Base-by-base conservation (phyloP, 768 basidiomycete species). In the Amanita molliuscula region DNA sequence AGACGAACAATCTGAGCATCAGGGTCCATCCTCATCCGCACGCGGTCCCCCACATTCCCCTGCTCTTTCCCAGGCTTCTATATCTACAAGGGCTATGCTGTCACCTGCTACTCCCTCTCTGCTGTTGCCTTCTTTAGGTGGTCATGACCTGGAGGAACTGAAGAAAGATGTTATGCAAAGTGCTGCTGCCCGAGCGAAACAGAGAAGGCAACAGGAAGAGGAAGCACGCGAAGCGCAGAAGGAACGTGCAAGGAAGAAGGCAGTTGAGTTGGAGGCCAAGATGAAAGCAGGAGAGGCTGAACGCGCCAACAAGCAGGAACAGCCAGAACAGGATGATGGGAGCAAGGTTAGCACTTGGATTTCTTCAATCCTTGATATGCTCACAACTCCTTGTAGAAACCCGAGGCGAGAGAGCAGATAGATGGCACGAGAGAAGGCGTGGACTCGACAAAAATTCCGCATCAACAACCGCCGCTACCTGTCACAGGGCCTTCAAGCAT, bases 121-220 rank as follows among this genome's bases (percentile, higher is more conserved):
- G 16, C 47, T 66, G 10, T 59, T 70, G 20, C 67, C 72, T 21
- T 59, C 59, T 33, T 49, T 70, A 6, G 59, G 61, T 21, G 61
- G 69, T 2, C 59, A 67, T 29, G 79, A 81, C 49, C 58, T 86
- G 26, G 84, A 89, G 45, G 79, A 79, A 46, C 76, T 70, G n/a
- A 74, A 77, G 51, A 85, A 86, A 61, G 79, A 81, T 41, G 67
- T 82, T 15, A 92, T 93, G 91, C 89, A 90, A 53, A 76, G 65
- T 48, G 87, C 87, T 5, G 91, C 91, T 1, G 89, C 88, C 54
- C 77, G 89, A 35, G 91, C 91, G 5, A 83, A 79, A 58, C 76
- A 84, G 54, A 72, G 91, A 48, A 71, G 88, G 42, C 82, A 88
- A 58, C 76, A 84, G 45, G 91, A 93, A 56, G 92, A 94, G 61